phyloP scores from a whole-genome alignment of 129 eudicot genomes.

The Kitagawia praeruptora region DNA sequence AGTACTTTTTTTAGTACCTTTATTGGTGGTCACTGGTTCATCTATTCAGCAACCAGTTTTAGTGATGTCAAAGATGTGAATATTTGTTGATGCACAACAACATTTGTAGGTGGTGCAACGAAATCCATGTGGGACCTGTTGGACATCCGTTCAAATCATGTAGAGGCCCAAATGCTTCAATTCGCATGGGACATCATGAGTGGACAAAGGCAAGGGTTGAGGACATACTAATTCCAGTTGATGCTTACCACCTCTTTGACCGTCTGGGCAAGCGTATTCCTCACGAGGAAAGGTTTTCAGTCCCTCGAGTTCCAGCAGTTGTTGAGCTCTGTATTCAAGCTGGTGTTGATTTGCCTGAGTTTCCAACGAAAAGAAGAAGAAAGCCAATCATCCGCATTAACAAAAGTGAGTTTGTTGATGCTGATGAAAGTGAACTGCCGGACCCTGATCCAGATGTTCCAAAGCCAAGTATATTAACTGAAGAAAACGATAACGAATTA shows the following conservation, averaged over 20 bases:
- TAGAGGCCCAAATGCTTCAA: constrained; percentile 61
- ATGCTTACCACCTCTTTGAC: constrained; percentile 76
- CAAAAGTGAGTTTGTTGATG: constrained; percentile 78
- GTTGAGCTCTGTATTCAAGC: constrained; percentile 97
- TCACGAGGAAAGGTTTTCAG: constrained; percentile 74
- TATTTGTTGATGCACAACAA: not conserved
- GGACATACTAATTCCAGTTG: constrained; percentile 73
- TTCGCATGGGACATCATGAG: constrained; percentile 67
- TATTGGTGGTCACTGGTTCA: not conserved
- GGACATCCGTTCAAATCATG: constrained; percentile 96
- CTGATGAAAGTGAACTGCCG: constrained; percentile 86
- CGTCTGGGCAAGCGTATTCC: constrained; percentile 84
- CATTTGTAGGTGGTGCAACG: constrained; percentile 75
- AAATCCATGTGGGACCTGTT: constrained; percentile 80
- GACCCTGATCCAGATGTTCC: constrained; percentile 55
- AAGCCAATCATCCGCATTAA: constrained; percentile 69
- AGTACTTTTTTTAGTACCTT: not conserved
- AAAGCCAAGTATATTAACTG: constrained; percentile 34
- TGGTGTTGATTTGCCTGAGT: constrained; percentile 78
- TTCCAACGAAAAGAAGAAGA: constrained; percentile 85
- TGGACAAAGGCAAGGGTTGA: constrained; percentile 70
- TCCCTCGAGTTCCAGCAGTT: constrained; percentile 84
- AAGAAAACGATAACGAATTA: constrained; percentile 45
- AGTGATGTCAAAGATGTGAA: not conserved
- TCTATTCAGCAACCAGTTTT: not conserved